Conservation (phyloP, 148 eudicot genomes). For the Fallopia convolvulus region DNA sequence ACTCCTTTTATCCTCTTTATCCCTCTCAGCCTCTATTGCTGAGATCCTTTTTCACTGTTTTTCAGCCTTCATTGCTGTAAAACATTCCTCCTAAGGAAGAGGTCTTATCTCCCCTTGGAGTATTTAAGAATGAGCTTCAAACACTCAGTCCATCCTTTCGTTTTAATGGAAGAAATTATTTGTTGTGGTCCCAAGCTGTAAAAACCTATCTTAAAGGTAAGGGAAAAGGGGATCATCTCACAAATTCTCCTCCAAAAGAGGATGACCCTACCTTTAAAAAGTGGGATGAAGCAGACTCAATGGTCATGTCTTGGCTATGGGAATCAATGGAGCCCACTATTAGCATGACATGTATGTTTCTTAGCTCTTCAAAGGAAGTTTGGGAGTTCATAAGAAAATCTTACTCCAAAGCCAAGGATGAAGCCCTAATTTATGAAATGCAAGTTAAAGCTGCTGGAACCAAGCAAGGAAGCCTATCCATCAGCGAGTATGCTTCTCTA, state of each 20-base stretch:
- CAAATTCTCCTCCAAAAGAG: background rate
- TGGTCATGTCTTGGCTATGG: conserved; percentile 19
- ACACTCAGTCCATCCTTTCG: background rate
- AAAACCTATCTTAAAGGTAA: background rate
- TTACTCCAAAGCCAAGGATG: conserved; percentile 19
- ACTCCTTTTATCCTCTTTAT: no score
- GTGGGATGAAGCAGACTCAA: conserved; percentile 9
- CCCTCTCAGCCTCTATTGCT: no score
- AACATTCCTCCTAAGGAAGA: no score
- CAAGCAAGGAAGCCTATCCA: no score
- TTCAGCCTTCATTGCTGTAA: no score
- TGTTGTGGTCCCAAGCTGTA: background rate
- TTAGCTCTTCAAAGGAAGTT: conserved; percentile 11
- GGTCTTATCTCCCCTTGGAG: no score
- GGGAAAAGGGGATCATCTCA: background rate
- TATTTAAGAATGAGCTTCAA: no score
- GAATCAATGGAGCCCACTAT: conserved; percentile 11
- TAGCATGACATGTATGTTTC: conserved; percentile 7
- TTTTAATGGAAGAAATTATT: background rate
- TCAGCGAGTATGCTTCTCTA: no score
- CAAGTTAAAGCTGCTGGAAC: background rate
- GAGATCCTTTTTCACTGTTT: no score
- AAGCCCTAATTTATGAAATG: background rate
- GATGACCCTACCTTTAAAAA: conserved; percentile 8
- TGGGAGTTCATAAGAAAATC: conserved; percentile 12